Base-by-base conservation (phyloP, 1,284 basidiomycete species). In the Melampsora medusae region DNA sequence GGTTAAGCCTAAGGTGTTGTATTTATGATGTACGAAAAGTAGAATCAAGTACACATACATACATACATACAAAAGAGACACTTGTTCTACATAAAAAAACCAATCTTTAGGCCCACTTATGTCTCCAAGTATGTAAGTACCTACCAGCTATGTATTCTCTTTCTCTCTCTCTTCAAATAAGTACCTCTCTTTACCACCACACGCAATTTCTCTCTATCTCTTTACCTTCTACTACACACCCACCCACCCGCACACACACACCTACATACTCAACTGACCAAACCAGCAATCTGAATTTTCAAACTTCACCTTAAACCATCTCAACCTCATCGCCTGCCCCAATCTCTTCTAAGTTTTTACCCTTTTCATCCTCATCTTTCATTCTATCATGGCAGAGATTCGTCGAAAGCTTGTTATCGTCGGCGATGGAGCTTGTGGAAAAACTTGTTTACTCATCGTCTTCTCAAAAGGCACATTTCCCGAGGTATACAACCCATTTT, bases 401-500 rank as follows among this genome's bases (percentile, higher is more conserved):
- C 86, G 89, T 84, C 89, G 89, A 83, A 91, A 91, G 83, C 88
- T 91, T 79, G 90, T 91, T 82, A 90, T 91, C 83, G 90, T 91
- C 78, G 90, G 90, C 79, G 90, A 91, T 84, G 90, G 90, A 86
- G 90, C 90, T 84, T 92, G 91, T 80, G 90, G 91, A 84, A 91
- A 91, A 89, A 92, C 91, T 77, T 92, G 90, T 84, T 85, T 92
- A 81, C 86, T 92, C 83, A 92, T 92, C 82, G 91, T 92, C 80
- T 92, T 92, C 85, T 90, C 89, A 81, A 92, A 94, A 86, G 92
- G 92, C 81, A 92, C 91, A 79, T 96, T 96, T 88, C 93, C 93
- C 73, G 92, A 93, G 88, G 92, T 92, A 81, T 74, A 86, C 38
- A 42, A 42, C 10, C 38, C 84, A 17, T 56, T 64, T 35, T 22